Evolutionary conservation across 768 basidiomycete species (phyloP), one percentile per base, ranked within the genome.

Genomic region (Calvatia gigantea): DNA sequence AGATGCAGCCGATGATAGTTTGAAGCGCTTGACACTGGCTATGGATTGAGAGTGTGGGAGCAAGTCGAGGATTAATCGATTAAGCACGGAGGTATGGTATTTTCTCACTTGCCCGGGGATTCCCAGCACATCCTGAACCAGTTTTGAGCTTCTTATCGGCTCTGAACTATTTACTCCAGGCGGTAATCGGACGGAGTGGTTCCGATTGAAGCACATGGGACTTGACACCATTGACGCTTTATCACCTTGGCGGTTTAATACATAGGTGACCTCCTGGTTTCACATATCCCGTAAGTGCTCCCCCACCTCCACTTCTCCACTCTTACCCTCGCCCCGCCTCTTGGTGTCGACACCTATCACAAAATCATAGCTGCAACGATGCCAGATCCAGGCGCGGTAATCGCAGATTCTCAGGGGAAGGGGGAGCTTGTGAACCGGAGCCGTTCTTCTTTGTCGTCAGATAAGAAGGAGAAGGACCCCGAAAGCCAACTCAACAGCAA

Each of bases 381-480:
- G n/a, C n/a, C n/a, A n/a, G n/a, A n/a, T n/a, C n/a, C 53, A 43
- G 53, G 46, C 12, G 17, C 46, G 31, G 37, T 42, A 21, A 23
- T 53, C 25, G 8, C 37, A 12, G 39, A 45, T 28, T 31, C 17
- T 14, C 38, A 33, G 33, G 29, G 5, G 15, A 45, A 59, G 39
- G 53, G 21, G 7, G 23, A 29, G 17, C 11, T 45, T 6, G 41
- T 29, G 41, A 38, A 45, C 14, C 43, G 38, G 8, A 41, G 28
- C 11, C 46, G 38, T 27, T 46, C 54, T 7, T 56, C 47, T 21
- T 39, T 48, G 19, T 55, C 51, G 39, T 50, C 28, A 32, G 57
- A 70, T 55, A 64, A 58, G 38, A 46, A 56, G 27, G 56, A 47
- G 44, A 42, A 51, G 15, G 66, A 67, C 49, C 62, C 65, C 9